phyloP scores from a whole-genome alignment of 495 filamentous ascomycete genomes.

The Pseudomonodictys pantanalensis region DNA sequence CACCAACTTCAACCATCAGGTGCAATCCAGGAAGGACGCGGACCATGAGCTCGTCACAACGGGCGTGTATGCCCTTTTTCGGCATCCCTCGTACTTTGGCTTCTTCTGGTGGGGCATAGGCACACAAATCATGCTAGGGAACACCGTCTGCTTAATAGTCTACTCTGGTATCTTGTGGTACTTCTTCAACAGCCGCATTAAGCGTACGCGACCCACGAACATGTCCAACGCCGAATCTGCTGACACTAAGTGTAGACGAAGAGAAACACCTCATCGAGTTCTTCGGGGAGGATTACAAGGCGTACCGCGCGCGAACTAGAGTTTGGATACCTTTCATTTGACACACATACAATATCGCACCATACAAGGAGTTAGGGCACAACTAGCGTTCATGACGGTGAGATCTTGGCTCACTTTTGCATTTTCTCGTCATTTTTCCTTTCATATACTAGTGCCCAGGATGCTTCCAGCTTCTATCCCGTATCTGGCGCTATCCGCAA shows the following conservation, averaged over 20 bases:
- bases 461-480: no score
- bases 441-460: no score
- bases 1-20: slow-evolving; percentile 85
- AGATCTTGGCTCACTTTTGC: no score
- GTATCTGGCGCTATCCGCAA: no score
- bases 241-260: slow-evolving; percentile 53
- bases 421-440: no score
- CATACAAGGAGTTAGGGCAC: no score
- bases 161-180: slow-evolving; percentile 76
- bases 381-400: no score
- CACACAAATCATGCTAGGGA: slow-evolving; percentile 86
- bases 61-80: slow-evolving; percentile 61
- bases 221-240: not conserved
- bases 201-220: slow-evolving; percentile 49
- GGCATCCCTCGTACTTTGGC: slow-evolving; percentile 93
- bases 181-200: slow-evolving; percentile 75
- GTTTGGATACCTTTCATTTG: slow-evolving; percentile 79
- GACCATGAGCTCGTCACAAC: slow-evolving; percentile 75
- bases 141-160: slow-evolving; percentile 68
- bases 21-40: slow-evolving; percentile 63
- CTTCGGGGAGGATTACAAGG: slow-evolving; percentile 78
- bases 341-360: no score
- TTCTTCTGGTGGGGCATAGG: slow-evolving; percentile 99
- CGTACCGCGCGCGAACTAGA: slow-evolving; percentile 62
- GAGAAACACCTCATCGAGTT: slow-evolving; percentile 74